Evolutionary conservation across 2,329 filamentous ascomycete genomes (phyloP).

Genomic region (Sporothrix globosa): DNA sequence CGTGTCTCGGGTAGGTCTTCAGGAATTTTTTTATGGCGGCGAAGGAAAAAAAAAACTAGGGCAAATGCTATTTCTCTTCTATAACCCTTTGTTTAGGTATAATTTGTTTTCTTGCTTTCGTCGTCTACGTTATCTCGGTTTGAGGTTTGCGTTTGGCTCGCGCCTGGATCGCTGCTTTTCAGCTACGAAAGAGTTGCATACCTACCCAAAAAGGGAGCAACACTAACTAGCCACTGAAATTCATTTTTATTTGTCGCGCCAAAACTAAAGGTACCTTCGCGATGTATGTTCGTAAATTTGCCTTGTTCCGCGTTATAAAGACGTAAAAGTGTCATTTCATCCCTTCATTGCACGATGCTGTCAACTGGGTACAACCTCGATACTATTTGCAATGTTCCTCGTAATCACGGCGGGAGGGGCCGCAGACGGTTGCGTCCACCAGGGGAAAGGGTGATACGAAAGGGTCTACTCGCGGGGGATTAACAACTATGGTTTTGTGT

Average conservation of each 20-base stretch:
- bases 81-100: conserved; percentile 22
- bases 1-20: conserved; percentile 31
- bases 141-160: neutral
- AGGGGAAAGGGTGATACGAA: neutral
- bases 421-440: neutral
- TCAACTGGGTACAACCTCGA: neutral
- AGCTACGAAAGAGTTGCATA: neutral
- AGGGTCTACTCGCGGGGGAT: no score
- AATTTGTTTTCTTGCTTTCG: conserved; percentile 28
- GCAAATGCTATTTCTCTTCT: conserved; percentile 31
- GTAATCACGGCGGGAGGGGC: neutral
- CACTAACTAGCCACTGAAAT: neutral
- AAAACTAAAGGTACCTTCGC: neutral
- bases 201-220: neutral
- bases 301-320: neutral
- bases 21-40: conserved; percentile 31
- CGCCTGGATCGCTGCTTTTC: neutral
- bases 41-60: conserved; percentile 33
- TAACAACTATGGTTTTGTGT: neutral
- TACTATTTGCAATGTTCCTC: neutral
- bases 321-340: neutral
- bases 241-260: neutral
- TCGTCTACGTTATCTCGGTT: neutral
- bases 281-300: neutral
- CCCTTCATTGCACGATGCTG: neutral